These are phyloP conservation scores for Rhizoclosmatium sp. DNA, from an alignment of 192 early-diverging fungal species.

Conservation along the genomic window DNA sequence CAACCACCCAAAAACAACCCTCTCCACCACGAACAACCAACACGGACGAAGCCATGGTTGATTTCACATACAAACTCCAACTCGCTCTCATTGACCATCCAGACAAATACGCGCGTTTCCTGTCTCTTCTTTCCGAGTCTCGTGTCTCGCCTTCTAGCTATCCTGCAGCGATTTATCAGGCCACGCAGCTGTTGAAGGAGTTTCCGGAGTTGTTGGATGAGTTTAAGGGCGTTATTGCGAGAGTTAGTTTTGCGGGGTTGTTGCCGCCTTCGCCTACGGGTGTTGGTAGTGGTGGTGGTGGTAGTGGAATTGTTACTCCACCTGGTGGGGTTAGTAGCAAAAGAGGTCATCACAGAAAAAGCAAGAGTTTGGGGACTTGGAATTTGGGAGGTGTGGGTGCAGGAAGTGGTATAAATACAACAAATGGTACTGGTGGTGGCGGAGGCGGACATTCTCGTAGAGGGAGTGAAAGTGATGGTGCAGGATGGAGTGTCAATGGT, in stretches of 20 bases:
- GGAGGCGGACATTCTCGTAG: background rate
- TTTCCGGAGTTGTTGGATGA: constrained; percentile 7
- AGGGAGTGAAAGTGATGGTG: background rate
- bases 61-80: constrained; percentile 25
- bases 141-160: constrained; percentile 14
- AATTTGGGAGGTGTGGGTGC: background rate
- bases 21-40: background rate
- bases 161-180: constrained; percentile 28
- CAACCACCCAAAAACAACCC: background rate
- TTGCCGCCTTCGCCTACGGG: background rate
- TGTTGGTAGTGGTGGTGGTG: background rate
- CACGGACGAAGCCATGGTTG: constrained; percentile 3
- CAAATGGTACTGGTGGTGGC: background rate
- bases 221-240: constrained; percentile 19
- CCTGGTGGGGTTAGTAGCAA: background rate
- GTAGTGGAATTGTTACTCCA: background rate
- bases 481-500: background rate
- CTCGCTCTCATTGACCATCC: background rate
- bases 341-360: background rate
- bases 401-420: background rate
- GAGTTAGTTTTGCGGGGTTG: constrained; percentile 23
- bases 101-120: constrained; percentile 14
- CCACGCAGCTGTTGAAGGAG: constrained; percentile 13
- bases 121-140: background rate
- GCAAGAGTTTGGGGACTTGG: constrained; percentile 18